Percentiles rank a stretch among this genome's conserved stretches.
These are phyloP conservation scores for Suillus variegatus DNA, from an alignment of 768 basidiomycete species.

Conservation along the genomic window DNA sequence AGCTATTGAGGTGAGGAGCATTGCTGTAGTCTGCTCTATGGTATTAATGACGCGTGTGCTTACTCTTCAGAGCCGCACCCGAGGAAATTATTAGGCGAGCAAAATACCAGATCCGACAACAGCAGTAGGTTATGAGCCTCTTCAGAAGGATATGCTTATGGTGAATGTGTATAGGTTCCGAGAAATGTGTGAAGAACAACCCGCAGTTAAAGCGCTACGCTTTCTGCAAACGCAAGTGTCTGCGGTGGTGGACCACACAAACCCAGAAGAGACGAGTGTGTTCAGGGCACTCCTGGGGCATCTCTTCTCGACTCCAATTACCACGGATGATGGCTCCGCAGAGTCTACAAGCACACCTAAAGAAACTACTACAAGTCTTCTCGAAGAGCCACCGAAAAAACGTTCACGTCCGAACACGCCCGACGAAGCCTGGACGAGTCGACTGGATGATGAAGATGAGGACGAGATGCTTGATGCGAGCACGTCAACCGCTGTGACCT, in stretches of 20 bases:
- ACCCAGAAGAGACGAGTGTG: constrained; percentile 56
- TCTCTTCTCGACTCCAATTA: constrained; percentile 45
- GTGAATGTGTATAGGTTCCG: constrained; percentile 54
- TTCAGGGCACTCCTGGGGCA: constrained; percentile 71
- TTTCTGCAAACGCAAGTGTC: constrained; percentile 75
- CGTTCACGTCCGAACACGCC: constrained; percentile 46
- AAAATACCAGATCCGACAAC: constrained; percentile 64
- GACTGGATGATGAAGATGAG: constrained; percentile 33
- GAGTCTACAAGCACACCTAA: neutral
- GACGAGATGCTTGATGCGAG: constrained; percentile 6
- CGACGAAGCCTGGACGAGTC: constrained; percentile 44
- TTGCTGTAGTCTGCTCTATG: neutral
- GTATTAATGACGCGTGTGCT: neutral
- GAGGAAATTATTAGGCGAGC: constrained; percentile 67
- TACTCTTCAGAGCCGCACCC: constrained; percentile 49
- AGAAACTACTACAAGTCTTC: neutral
- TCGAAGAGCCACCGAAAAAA: constrained; percentile 42
- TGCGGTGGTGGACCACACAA: constrained; percentile 67
- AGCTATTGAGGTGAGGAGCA: constrained; percentile 54
- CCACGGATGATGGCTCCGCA: neutral
- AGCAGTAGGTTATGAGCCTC: constrained; percentile 53
- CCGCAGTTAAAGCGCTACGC: constrained; percentile 60
- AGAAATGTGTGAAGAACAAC: constrained; percentile 72
- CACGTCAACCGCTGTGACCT: neutral
- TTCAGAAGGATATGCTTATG: neutral